Conservation (phyloP, 2,329 filamentous ascomycete genomes). For the Ophioceras dolichostomum region DNA sequence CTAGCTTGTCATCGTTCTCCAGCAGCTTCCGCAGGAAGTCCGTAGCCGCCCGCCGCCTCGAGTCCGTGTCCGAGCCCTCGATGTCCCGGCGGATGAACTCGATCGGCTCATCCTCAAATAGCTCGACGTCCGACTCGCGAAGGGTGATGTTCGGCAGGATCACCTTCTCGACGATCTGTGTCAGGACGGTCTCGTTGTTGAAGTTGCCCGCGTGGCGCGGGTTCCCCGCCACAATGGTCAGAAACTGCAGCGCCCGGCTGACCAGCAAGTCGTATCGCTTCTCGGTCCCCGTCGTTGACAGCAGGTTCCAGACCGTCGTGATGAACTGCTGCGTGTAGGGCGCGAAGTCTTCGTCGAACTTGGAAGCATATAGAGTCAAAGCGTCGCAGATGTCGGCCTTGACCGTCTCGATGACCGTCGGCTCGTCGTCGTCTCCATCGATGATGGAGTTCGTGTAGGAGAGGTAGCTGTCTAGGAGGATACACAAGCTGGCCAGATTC, state of each 20-base stretch:
- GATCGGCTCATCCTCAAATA: conserved; percentile 97
- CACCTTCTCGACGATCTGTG: conserved; percentile 89
- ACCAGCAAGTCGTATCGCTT: conserved; percentile 92
- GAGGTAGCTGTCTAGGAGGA: conserved; percentile 83
- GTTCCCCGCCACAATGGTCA: conserved; percentile 77
- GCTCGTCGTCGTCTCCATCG: conserved; percentile 82
- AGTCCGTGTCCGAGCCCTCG: conserved; percentile 93
- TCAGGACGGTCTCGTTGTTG: conserved; percentile 67
- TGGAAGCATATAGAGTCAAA: conserved; percentile 80
- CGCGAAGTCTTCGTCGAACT: conserved; percentile 91
- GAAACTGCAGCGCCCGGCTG: conserved; percentile 86
- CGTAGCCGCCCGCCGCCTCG: conserved; percentile 78
- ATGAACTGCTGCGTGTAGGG: conserved; percentile 71
- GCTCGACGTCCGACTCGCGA: conserved; percentile 84
- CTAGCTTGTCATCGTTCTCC: conserved; percentile 73
- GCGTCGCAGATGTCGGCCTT: conserved; percentile 91
- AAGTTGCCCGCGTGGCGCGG: conserved; percentile 71
- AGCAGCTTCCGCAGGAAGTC: conserved; percentile 87
- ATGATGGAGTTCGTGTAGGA: conserved; percentile 77
- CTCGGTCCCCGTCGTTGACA: conserved; percentile 75
- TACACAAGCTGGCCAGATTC: conserved; percentile 64
- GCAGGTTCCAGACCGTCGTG: conserved; percentile 76
- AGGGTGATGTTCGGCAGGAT: conserved; percentile 86
- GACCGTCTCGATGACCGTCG: conserved; percentile 71
- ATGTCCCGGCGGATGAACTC: conserved; percentile 94